These are phyloP conservation scores for Scalesia atractyloides DNA, from an alignment of 129 eudicot species.

Conservation along the genomic window DNA sequence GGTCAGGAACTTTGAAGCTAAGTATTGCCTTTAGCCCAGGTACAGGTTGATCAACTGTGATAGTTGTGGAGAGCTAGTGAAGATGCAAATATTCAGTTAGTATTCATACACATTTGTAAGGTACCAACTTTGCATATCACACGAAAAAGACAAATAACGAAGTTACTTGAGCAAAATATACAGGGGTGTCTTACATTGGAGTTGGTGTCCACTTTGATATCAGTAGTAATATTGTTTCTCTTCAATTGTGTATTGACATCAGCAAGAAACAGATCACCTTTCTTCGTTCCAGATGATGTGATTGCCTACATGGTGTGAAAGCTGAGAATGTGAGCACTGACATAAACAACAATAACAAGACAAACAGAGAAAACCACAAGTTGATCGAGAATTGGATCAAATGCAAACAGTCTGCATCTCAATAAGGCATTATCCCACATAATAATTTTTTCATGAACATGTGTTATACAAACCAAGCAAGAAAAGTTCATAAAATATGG, in stretches of 20 bases:
- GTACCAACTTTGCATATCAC: slow-evolving; percentile 13
- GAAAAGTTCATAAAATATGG: neutral
- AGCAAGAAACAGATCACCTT: slow-evolving; percentile 58
- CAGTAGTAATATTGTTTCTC: slow-evolving; percentile 56
- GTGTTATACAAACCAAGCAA: slow-evolving; percentile 12
- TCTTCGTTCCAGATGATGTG: slow-evolving; percentile 54
- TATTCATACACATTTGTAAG: neutral
- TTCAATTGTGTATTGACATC: slow-evolving; percentile 55
- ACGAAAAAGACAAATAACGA: slow-evolving; percentile 6
- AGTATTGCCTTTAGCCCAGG: slow-evolving; percentile 83
- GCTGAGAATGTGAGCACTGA: slow-evolving; percentile 3
- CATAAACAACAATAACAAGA: slow-evolving; percentile 15
- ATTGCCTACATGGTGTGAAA: slow-evolving; percentile 42
- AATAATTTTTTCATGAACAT: neutral
- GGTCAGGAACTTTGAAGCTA: slow-evolving; percentile 83
- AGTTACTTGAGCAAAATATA: neutral
- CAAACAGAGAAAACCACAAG: neutral
- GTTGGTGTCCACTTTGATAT: slow-evolving; percentile 58
- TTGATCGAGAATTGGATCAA: neutral
- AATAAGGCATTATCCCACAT: neutral
- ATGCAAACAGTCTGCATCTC: slow-evolving; percentile 7
- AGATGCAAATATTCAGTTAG: slow-evolving; percentile 16
- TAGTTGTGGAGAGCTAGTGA: slow-evolving; percentile 61
- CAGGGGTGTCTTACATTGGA: slow-evolving; percentile 42
- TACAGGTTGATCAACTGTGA: slow-evolving; percentile 68